These are phyloP conservation scores for Candida parachauliodes DNA, from an alignment of 805 yeast species.

Conservation along the genomic window DNA sequence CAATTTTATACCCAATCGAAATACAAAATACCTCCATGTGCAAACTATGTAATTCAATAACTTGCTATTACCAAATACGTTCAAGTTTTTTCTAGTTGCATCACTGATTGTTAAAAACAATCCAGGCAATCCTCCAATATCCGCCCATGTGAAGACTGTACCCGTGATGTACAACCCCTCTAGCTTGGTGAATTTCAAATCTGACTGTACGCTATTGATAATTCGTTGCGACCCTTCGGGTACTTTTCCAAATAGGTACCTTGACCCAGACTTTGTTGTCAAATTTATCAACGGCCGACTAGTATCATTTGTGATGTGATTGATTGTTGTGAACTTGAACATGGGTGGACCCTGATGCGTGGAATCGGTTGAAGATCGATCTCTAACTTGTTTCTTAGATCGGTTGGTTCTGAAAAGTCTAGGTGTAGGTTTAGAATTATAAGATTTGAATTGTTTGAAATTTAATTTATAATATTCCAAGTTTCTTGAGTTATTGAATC, in stretches of 20 bases:
- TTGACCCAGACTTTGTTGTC: slow-evolving; percentile 45
- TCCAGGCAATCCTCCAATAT: slow-evolving; percentile 93
- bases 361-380: neutral
- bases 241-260: slow-evolving; percentile 71
- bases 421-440: neutral
- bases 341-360: slow-evolving; percentile 18
- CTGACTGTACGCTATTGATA: slow-evolving; percentile 48
- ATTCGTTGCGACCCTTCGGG: slow-evolving; percentile 86
- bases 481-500: too few relatives aligned
- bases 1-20: slow-evolving; percentile 66
- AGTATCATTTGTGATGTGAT: slow-evolving; percentile 55
- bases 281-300: slow-evolving; percentile 54
- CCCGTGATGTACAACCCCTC: slow-evolving; percentile 77
- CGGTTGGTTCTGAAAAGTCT: neutral
- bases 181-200: slow-evolving; percentile 53
- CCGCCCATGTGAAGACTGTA: slow-evolving; percentile 58
- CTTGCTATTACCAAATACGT: slow-evolving; percentile 43
- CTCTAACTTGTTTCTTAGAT: neutral
- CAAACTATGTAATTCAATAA: slow-evolving; percentile 52
- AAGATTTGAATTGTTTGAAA: too few relatives aligned
- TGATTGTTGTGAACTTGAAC: slow-evolving; percentile 49
- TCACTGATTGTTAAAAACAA: slow-evolving; percentile 77
- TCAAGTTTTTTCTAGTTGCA: slow-evolving; percentile 58
- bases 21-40: slow-evolving; percentile 85
- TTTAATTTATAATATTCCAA: too few relatives aligned